phyloP scores from a whole-genome alignment of 345 rosid species.

The Trapa incisa region DNA sequence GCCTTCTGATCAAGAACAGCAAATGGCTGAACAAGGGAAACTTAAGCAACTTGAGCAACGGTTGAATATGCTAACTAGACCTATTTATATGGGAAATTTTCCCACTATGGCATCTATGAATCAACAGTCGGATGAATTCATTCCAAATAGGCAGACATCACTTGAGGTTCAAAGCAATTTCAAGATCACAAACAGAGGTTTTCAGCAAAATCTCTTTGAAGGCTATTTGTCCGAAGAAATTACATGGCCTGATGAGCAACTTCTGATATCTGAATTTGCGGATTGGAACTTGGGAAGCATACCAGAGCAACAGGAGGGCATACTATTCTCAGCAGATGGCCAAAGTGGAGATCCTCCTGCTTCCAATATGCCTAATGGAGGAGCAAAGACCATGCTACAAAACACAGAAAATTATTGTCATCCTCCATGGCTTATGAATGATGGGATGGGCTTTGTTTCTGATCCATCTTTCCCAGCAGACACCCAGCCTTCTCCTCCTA shows the following conservation, averaged over 20 bases:
- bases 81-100: conserved; percentile 40
- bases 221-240: conserved; percentile 20
- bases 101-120: background rate
- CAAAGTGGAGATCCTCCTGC: background rate
- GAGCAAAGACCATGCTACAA: background rate
- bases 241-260: conserved; percentile 35
- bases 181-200: conserved; percentile 7
- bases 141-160: conserved; percentile 14
- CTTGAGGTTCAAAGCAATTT: conserved; percentile 10
- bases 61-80: conserved; percentile 58
- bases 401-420: background rate
- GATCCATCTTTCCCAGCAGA: conserved; percentile 23
- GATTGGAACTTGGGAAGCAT: conserved; percentile 4
- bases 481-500: conserved; percentile 29
- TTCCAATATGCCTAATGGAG: background rate
- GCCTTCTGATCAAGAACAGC: background rate
- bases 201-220: conserved; percentile 20
- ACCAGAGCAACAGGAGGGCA: conserved; percentile 11
- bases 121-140: conserved; percentile 25
- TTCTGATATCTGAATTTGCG: conserved; percentile 42
- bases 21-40: conserved; percentile 39
- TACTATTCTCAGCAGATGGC: background rate
- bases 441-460: background rate
- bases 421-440: background rate
- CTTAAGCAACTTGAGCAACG: conserved; percentile 19